Evolutionary conservation across 352 stramenopile species (phyloP).

Genomic region (Phytophthora pisi): DNA sequence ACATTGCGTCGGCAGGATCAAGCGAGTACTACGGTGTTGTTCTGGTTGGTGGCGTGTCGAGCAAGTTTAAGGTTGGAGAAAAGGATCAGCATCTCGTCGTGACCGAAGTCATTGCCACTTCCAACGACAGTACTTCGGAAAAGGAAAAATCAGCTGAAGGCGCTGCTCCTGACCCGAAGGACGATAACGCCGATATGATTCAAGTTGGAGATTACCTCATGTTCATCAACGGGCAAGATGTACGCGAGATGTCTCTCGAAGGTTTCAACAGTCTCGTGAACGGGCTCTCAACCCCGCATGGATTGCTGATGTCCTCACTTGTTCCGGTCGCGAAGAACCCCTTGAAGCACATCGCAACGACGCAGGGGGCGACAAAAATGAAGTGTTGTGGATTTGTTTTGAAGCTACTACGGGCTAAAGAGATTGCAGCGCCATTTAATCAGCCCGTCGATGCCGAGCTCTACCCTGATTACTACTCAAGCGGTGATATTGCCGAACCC

Average conservation of each 20-base stretch:
- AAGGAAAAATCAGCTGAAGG: conserved; percentile 19
- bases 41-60: conserved; percentile 42
- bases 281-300: conserved; percentile 44
- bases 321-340: conserved; percentile 45
- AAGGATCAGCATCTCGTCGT: conserved; percentile 56
- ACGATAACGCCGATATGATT: conserved; percentile 38
- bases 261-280: conserved; percentile 40
- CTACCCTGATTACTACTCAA: conserved; percentile 86
- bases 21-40: conserved; percentile 62
- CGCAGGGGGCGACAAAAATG: conserved; percentile 56
- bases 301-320: conserved; percentile 61
- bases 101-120: conserved; percentile 25
- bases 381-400: conserved; percentile 76
- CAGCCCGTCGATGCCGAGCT: conserved; percentile 83
- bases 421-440: conserved; percentile 80
- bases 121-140: conserved; percentile 11
- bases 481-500: conserved; percentile 69
- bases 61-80: conserved; percentile 42
- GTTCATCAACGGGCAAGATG: conserved; percentile 59
- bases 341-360: conserved; percentile 70
- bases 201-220: conserved; percentile 53
- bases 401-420: conserved; percentile 80
- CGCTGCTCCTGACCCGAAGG: conserved; percentile 13
- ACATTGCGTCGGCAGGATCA: conserved; percentile 12
- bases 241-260: conserved; percentile 43